Evolutionary conservation across 805 yeast genomes (phyloP), one percentile per base, ranked within the genome.

Genomic region (Candida pini): DNA sequence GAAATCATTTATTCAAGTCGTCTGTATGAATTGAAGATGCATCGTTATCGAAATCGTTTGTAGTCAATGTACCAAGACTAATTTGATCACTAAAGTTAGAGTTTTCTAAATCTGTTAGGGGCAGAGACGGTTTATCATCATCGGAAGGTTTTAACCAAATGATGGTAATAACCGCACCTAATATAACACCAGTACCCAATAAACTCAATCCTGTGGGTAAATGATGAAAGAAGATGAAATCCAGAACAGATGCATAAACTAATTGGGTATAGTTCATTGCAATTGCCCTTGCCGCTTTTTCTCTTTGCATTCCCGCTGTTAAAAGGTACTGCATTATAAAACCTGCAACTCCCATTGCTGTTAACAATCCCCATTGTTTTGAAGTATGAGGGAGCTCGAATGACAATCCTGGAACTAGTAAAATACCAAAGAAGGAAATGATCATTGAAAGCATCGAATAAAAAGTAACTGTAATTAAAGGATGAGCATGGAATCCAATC

Each of bases 291-390:
- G 87, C 77, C 0, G 96, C 94, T 40, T 68, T 70, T 43, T 84
- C 95, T 35, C 85, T 66, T 54, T 86, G 95, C 33, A 88, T 71
- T 1, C 96, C 96, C 7, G 85, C 76, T 0, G 96, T 84, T 31
- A 84, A 58, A 24, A 80, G 62, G 49, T 78, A 79, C 56, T 89
- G 96, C 79, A 81, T 82, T 40, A 78, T 60, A 57, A 88, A 89
- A 0, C 97, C 97, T 34, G 83, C 69, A 2, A 81, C 41, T 3
- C 96, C 95, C 39, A 86, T 68, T 16, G 69, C 53, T 2, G 61
- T 36, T 43, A 88, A 69, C 15, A 83, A 59, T 2, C 62, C 43
- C 92, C 95, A 84, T 55, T 85, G 90, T 47, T 63, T 63, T 1
- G 45, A 19, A n/a, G 73, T 71, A 13, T 67, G 70, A 1, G 95